Evolutionary conservation across 352 stramenopile species (phyloP).

Genomic region (Globisporangium alternatum): DNA sequence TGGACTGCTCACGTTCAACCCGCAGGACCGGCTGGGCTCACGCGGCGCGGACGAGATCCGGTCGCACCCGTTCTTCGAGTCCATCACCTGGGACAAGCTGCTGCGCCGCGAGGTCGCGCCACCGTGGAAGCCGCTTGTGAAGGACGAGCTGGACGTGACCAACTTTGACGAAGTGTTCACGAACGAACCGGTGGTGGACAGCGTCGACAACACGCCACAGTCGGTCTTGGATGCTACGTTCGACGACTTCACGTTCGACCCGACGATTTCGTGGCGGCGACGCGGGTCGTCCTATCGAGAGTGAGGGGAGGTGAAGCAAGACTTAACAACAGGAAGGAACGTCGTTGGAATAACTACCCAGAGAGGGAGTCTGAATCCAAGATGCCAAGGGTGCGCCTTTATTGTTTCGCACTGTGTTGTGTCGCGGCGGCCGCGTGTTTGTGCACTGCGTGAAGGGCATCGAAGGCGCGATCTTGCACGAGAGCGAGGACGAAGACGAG

Average conservation of each 20-base stretch:
- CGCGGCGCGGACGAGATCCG: slow-evolving; percentile 67
- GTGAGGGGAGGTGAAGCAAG: not conserved
- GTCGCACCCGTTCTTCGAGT: slow-evolving; percentile 82
- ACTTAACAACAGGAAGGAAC: not conserved
- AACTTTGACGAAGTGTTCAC: slow-evolving; percentile 83
- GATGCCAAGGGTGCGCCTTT: no score
- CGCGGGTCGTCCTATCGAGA: slow-evolving; percentile 11
- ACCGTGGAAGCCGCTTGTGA: slow-evolving; percentile 62
- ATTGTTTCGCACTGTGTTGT: no score
- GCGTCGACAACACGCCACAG: slow-evolving; percentile 57
- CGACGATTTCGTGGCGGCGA: slow-evolving; percentile 49
- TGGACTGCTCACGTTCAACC: slow-evolving; percentile 75
- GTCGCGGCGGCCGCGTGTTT: no score
- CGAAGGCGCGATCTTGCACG: no score
- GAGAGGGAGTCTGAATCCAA: not conserved
- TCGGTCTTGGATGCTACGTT: slow-evolving; percentile 64
- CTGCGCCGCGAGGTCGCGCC: slow-evolving; percentile 49
- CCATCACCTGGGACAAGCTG: slow-evolving; percentile 81
- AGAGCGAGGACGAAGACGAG: no score
- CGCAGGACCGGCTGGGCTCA: slow-evolving; percentile 58
- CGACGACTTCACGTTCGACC: slow-evolving; percentile 76
- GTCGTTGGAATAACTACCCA: not conserved
- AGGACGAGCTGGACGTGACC: slow-evolving; percentile 68
- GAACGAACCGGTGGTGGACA: slow-evolving; percentile 70
- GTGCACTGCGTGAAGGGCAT: no score